phyloP scores from a whole-genome alignment of 2,329 filamentous ascomycete species.

The Fusarium musae region DNA sequence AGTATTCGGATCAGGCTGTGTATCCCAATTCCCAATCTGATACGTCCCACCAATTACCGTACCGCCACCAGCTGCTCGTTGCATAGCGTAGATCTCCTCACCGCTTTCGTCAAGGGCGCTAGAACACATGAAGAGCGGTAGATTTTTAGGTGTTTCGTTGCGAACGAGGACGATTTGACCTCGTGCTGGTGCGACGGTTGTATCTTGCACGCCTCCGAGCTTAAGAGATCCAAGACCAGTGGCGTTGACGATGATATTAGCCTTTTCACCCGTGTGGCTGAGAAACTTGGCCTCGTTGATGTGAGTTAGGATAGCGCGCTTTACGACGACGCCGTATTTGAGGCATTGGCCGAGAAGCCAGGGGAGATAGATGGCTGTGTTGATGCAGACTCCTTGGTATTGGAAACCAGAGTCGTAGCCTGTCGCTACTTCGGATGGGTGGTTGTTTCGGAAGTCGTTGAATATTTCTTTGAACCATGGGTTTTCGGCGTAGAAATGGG shows the following conservation, averaged over 20 bases:
- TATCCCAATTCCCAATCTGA: constrained; percentile 82
- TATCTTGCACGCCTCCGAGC: constrained; percentile 85
- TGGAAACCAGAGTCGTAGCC: constrained; percentile 77
- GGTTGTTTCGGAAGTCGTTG: constrained; percentile 74
- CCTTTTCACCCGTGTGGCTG: constrained; percentile 63
- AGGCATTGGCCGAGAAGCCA: constrained; percentile 87
- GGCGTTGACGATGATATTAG: constrained; percentile 83
- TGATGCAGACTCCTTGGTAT: constrained; percentile 91
- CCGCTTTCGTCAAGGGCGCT: constrained; percentile 78
- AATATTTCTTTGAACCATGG: constrained; percentile 81
- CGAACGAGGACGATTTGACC: constrained; percentile 87
- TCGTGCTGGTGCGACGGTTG: constrained; percentile 76
- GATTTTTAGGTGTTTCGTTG: constrained; percentile 68
- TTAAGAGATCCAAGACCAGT: constrained; percentile 80
- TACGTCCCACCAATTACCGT: constrained; percentile 88
- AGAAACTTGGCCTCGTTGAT: constrained; percentile 71
- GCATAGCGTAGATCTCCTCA: constrained; percentile 85
- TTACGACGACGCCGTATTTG: constrained; percentile 75
- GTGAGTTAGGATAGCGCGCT: constrained; percentile 72
- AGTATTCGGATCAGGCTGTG: constrained; percentile 78
- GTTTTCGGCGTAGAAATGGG: constrained; percentile 57
- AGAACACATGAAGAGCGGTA: constrained; percentile 74
- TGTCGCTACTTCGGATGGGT: constrained; percentile 65
- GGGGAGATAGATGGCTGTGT: constrained; percentile 85
- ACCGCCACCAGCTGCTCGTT: constrained; percentile 79